phyloP scores from a whole-genome alignment of 495 filamentous ascomycete species.

The Talaromyces trachyspermus region DNA sequence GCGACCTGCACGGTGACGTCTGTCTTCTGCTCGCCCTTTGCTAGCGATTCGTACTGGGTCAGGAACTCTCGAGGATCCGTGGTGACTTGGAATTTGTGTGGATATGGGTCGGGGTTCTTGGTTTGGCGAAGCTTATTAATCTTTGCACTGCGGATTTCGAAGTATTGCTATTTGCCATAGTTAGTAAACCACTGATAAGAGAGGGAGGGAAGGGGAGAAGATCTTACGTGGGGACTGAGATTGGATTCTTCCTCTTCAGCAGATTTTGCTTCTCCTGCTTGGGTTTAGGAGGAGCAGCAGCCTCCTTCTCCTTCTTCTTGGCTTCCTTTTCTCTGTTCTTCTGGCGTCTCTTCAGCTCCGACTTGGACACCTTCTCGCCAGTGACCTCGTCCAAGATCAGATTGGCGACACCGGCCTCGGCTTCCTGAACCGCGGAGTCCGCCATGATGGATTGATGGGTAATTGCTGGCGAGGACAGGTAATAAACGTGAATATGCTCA shows the following conservation, averaged over 20 bases:
- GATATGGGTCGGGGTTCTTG: slow-evolving; percentile 82
- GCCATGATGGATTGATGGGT: slow-evolving; percentile 26
- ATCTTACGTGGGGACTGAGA: slow-evolving; percentile 79
- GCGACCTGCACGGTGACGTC: slow-evolving; percentile 67
- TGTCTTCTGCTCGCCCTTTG: slow-evolving; percentile 75
- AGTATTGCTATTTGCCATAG: slow-evolving; percentile 69
- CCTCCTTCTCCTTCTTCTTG: slow-evolving; percentile 81
- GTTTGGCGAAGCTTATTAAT: slow-evolving; percentile 80
- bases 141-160: slow-evolving; percentile 82
- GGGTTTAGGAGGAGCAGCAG: slow-evolving; percentile 59
- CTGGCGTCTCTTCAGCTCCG: slow-evolving; percentile 89
- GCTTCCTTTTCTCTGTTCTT: slow-evolving; percentile 82
- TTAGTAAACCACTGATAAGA: neutral
- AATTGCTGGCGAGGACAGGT: neutral
- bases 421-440: slow-evolving; percentile 47
- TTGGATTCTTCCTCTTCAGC: slow-evolving; percentile 65
- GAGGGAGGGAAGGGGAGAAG: neutral
- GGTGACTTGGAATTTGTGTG: slow-evolving; percentile 91
- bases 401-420: slow-evolving; percentile 59
- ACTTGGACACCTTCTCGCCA: slow-evolving; percentile 78
- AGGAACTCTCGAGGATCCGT: slow-evolving; percentile 71
- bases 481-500: too few species aligned
- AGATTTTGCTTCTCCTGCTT: slow-evolving; percentile 60
- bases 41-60: slow-evolving; percentile 63
- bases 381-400: slow-evolving; percentile 78